These are phyloP conservation scores for Penicillium sp. DNA, from an alignment of 2,329 filamentous ascomycete genomes.

Conservation along the genomic window DNA sequence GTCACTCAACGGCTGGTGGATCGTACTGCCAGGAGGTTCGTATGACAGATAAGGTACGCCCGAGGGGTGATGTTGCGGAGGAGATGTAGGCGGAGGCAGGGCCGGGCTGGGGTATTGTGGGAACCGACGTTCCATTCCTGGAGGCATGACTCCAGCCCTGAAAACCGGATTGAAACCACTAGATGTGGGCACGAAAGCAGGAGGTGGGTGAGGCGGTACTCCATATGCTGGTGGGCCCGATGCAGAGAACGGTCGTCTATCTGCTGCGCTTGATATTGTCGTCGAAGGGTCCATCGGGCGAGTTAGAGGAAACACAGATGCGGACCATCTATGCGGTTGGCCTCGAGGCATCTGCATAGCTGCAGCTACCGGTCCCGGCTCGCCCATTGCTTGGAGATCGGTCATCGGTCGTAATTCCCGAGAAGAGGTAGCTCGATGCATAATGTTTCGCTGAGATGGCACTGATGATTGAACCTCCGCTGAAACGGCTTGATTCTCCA, in stretches of 20 bases:
- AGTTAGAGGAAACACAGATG: conserved; percentile 29
- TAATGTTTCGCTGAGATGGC: conserved; percentile 22
- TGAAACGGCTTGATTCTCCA: conserved; percentile 26
- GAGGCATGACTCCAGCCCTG: conserved; percentile 17
- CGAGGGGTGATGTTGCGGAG: conserved; percentile 31
- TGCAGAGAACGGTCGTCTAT: conserved; percentile 34
- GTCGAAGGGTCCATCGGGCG: conserved; percentile 29
- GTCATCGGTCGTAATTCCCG: conserved; percentile 40
- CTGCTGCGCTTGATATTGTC: conserved; percentile 23
- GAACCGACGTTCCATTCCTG: conserved; percentile 26
- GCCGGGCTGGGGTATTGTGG: conserved; percentile 29
- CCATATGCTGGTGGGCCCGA: conserved; percentile 29
- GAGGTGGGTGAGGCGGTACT: conserved; percentile 24
- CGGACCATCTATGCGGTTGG: conserved; percentile 35
- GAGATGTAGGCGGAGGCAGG: conserved; percentile 32
- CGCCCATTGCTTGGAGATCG: conserved; percentile 33
- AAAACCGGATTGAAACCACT: conserved; percentile 29
- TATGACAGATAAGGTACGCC: conserved; percentile 29
- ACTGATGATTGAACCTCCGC: conserved; percentile 27
- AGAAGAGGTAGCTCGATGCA: conserved; percentile 38
- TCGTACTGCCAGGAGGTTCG: conserved; percentile 24
- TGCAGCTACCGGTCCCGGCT: conserved; percentile 16
- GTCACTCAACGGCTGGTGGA: conserved; percentile 28
- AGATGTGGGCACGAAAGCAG: conserved; percentile 26
- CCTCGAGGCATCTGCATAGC: conserved; percentile 21